Evolutionary conservation across 805 yeast species (phyloP).

Genomic region (Saccharomycopsis sp.): DNA sequence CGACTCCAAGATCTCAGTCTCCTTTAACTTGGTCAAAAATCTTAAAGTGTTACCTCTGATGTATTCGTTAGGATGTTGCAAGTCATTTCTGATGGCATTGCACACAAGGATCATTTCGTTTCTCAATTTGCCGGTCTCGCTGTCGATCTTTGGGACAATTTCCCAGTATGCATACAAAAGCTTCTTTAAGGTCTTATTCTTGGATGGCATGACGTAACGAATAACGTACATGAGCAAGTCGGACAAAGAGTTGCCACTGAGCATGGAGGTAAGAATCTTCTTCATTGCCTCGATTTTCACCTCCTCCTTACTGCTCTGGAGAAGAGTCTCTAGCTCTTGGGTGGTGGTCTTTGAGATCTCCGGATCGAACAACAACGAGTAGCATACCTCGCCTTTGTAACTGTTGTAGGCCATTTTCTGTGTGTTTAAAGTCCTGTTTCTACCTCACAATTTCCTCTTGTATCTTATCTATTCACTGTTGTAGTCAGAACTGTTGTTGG

Average conservation of each 20-base stretch:
- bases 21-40: constrained; percentile 82
- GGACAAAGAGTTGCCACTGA: constrained; percentile 90
- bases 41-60: constrained; percentile 93
- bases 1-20: constrained; percentile 91
- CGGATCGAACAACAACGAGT: constrained; percentile 72
- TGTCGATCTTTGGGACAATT: constrained; percentile 86
- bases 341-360: constrained; percentile 55
- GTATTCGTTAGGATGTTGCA: constrained; percentile 97
- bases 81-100: constrained; percentile 94
- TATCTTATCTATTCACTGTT: too few relatives aligned
- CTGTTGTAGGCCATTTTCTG: not conserved
- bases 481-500: not conserved
- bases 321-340: constrained; percentile 64
- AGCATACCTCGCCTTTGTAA: constrained; percentile 24
- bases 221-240: constrained; percentile 93
- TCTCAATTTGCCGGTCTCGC: constrained; percentile 74
- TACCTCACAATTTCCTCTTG: too few relatives aligned
- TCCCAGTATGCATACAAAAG: constrained; percentile 96
- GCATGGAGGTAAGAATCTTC: constrained; percentile 73
- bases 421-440: not conserved
- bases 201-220: constrained; percentile 95
- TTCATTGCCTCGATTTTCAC: constrained; percentile 87
- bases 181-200: constrained; percentile 83
- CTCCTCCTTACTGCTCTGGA: constrained; percentile 88
- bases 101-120: constrained; percentile 99